Evolutionary conservation across 2,329 filamentous ascomycete genomes (phyloP), one percentile per base, ranked within the genome.

Genomic region (Xenoacremonium recifei): DNA sequence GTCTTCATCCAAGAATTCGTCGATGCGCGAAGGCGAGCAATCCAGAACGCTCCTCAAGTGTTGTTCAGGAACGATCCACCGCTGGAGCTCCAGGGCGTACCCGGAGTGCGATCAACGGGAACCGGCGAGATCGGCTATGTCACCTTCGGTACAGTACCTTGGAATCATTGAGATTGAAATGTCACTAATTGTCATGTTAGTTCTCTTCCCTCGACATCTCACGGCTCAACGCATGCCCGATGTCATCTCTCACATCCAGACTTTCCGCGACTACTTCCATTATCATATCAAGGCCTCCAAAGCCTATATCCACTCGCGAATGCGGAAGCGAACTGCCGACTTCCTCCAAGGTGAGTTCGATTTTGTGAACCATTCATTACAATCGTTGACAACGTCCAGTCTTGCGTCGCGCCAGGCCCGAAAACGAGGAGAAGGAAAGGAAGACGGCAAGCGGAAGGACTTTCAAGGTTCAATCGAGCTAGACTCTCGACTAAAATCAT

Each of bases 211-310:
- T 35, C 85, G 93, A 51, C 95, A 99, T 68, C 76, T 99, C 53
- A 92, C 90, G 12, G 82, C 84, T 12, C 89, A 96, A 68, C 82
- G 90, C 63, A 89, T 95, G 72, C 85, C 88, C 47, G 91, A 96
- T 54, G 91, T 95, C 64, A 99, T 99, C 57, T 96, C 91, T 37
- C 95, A 99, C 67, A 97, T 99, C 59, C 95, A 99, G 71, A 99
- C 93, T 12, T 99, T 99, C 87, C 88, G 93, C 54, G 93, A 99
- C 65, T 99, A 99, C 70, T 99, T 99, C 77, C 93, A 99, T 69
- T 99, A 99, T 68, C 93, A 99, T 70, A 99, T 99, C 72, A 99
- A 99, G 73, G 95, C 93, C 21, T 96, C 91, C 49, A 99, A 99
- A 77, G 93, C 95, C 39, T 99, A 96, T 63, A 99, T 99, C 53